phyloP scores from a whole-genome alignment of 2,329 filamentous ascomycete genomes.

The Zymoseptoria brevis region DNA sequence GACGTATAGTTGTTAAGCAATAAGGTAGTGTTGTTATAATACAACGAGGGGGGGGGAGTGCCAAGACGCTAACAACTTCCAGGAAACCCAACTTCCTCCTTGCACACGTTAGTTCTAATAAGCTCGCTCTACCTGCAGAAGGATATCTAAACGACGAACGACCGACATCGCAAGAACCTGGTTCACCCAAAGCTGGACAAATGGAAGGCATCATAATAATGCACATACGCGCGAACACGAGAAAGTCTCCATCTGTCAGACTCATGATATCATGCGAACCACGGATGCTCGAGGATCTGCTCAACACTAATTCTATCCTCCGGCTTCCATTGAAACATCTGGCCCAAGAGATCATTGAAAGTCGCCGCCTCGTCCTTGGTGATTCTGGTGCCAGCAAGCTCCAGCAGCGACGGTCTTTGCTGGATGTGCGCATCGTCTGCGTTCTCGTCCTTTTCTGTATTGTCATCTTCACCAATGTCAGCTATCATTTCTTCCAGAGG shows the following conservation, averaged over 20 bases:
- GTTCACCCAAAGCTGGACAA: too few species aligned
- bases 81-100: too few species aligned
- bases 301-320: not conserved
- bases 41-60: too few species aligned
- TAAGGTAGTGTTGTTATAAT: too few species aligned
- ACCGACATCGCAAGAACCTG: not conserved
- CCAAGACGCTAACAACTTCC: too few species aligned
- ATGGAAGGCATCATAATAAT: too few species aligned
- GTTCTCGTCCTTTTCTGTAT: not conserved
- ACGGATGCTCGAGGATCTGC: constrained; percentile 5
- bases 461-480: constrained; percentile 2
- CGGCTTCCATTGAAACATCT: constrained; percentile 2
- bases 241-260: not conserved
- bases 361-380: not conserved
- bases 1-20: too few species aligned
- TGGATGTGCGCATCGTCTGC: not conserved
- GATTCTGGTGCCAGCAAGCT: not conserved
- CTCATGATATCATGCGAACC: not conserved
- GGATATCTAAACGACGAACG: not conserved
- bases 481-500: constrained; percentile 4
- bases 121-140: not conserved
- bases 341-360: not conserved
- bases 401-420: not conserved
- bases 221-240: too few species aligned
- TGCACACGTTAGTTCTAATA: too few species aligned